These are phyloP conservation scores for Colletotrichum musicola DNA, from an alignment of 2,329 filamentous ascomycete species.

Conservation along the genomic window DNA sequence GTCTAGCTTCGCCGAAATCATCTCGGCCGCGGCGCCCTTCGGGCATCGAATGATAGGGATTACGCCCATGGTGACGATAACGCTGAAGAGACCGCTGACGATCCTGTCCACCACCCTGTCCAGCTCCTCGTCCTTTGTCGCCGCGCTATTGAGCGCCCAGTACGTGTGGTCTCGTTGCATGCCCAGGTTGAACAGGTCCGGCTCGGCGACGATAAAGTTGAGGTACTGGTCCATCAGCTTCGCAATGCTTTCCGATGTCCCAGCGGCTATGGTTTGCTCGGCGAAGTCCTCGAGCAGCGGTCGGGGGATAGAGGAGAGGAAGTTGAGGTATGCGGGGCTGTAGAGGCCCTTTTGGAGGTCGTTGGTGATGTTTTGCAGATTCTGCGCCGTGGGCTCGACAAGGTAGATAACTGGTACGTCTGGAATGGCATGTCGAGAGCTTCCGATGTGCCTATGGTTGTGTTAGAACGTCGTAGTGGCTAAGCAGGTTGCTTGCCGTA, in stretches of 20 bases:
- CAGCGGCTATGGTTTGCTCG: slow-evolving; percentile 83
- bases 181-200: slow-evolving; percentile 93
- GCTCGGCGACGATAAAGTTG: slow-evolving; percentile 96
- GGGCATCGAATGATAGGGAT: slow-evolving; percentile 97
- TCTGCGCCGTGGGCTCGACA: slow-evolving; percentile 87
- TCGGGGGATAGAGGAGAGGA: slow-evolving; percentile 91
- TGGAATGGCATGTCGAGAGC: slow-evolving; percentile 87
- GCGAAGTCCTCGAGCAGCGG: slow-evolving; percentile 96
- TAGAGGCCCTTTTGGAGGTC: slow-evolving; percentile 92
- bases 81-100: slow-evolving; percentile 96
- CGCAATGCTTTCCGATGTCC: slow-evolving; percentile 88
- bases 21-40: slow-evolving; percentile 91
- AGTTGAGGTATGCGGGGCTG: slow-evolving; percentile 95
- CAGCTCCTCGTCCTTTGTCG: slow-evolving; percentile 90
- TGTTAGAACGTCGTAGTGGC: slow-evolving; percentile 42
- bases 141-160: slow-evolving; percentile 94
- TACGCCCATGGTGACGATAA: slow-evolving; percentile 98
- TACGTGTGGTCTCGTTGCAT: slow-evolving; percentile 88
- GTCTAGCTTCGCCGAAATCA: slow-evolving; percentile 94
- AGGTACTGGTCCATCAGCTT: slow-evolving; percentile 97
- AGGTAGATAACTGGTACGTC: slow-evolving; percentile 97
- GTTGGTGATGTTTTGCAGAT: slow-evolving; percentile 84
- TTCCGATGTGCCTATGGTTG: slow-evolving; percentile 77
- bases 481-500: slow-evolving; percentile 54
- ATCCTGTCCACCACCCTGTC: slow-evolving; percentile 90